These are phyloP conservation scores for Citrus australasica DNA, from an alignment of 345 rosid species.

Conservation along the genomic window DNA sequence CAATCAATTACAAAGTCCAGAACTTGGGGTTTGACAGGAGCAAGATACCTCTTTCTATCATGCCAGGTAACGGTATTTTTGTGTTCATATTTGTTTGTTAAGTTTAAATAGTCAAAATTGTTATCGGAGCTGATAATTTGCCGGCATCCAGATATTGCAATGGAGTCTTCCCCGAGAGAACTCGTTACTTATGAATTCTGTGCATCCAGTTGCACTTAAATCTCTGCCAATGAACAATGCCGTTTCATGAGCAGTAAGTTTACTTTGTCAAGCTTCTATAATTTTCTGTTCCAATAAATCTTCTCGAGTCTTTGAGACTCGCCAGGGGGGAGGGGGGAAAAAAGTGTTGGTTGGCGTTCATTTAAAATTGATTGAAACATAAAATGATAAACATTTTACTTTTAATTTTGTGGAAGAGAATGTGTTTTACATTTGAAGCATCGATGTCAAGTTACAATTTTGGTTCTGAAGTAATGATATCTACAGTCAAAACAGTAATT, in stretches of 20 bases:
- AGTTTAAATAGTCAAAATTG: not conserved
- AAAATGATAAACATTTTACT: not conserved
- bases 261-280: too few species aligned
- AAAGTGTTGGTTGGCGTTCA: not conserved
- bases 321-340: fast-evolving
- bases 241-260: not conserved
- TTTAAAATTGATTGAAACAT: too few species aligned
- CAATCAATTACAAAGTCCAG: conserved; percentile 21
- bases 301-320: not conserved
- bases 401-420: not conserved
- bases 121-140: not conserved
- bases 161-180: not conserved
- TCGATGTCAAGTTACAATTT: too few species aligned
- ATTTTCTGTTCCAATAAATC: too few species aligned
- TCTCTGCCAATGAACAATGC: not conserved
- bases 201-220: not conserved
- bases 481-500: too few species aligned
- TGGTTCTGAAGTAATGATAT: too few species aligned
- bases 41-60: not conserved
- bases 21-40: not conserved
- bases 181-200: not conserved
- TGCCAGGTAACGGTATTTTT: not conserved
- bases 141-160: not conserved
- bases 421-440: not conserved
- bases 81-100: not conserved